These are phyloP conservation scores for Eutypa lata DNA, from an alignment of 2,329 filamentous ascomycete genomes.

Conservation along the genomic window DNA sequence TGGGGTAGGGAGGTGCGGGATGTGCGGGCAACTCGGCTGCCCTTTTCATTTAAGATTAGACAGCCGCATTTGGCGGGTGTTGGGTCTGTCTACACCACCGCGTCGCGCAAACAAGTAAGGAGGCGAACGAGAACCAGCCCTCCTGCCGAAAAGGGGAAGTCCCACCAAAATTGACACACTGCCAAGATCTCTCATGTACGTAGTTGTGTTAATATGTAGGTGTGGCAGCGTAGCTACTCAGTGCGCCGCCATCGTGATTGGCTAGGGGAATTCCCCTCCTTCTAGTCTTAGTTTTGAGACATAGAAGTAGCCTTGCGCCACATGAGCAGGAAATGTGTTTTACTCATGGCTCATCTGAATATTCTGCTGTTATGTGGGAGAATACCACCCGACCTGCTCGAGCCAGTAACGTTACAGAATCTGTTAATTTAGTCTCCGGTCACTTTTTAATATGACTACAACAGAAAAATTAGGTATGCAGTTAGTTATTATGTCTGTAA, in stretches of 20 bases:
- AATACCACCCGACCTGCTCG: not conserved
- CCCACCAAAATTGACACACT: not conserved
- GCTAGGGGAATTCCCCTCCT: not conserved
- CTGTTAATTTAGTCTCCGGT: not conserved
- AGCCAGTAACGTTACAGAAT: not conserved
- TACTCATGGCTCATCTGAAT: not conserved
- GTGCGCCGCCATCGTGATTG: not conserved
- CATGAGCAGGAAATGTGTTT: not conserved
- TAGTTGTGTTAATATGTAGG: not conserved
- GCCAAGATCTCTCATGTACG: not conserved
- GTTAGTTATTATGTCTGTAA: not conserved
- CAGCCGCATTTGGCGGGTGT: not conserved
- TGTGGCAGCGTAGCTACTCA: not conserved
- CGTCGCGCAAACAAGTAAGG: too few relatives aligned
- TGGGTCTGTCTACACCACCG: too few relatives aligned
- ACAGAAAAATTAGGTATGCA: not conserved
- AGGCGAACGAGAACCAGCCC: not conserved
- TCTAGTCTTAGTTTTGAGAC: too few relatives aligned
- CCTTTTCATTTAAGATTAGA: not conserved
- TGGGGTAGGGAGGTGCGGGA: too few relatives aligned
- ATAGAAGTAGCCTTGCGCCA: not conserved
- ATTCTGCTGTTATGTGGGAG: not conserved
- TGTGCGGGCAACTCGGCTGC: too few relatives aligned
- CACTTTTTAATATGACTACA: not conserved
- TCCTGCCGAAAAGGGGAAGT: constrained; percentile 1